Conservation (phyloP, 495 filamentous ascomycete species). For the Xylaria venustula region DNA sequence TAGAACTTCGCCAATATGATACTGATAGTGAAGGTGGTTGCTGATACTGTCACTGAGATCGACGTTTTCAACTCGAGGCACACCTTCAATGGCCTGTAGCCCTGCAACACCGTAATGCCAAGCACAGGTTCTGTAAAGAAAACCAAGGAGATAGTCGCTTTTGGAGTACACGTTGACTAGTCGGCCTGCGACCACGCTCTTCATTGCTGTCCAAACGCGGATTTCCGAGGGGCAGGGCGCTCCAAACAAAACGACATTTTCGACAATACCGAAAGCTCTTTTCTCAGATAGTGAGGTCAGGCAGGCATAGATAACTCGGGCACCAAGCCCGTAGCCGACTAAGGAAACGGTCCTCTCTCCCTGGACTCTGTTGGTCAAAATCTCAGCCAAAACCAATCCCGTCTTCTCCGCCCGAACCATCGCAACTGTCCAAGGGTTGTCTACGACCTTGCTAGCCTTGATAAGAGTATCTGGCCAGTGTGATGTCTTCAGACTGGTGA, state of each 20-base stretch:
- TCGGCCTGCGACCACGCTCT: conserved; percentile 54
- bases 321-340: conserved; percentile 88
- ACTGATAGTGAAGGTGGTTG: conserved; percentile 55
- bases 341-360: conserved; percentile 87
- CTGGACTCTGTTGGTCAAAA: conserved; percentile 81
- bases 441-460: conserved; percentile 76
- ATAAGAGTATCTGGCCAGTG: conserved; percentile 76
- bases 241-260: conserved; percentile 82
- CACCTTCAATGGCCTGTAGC: conserved; percentile 51
- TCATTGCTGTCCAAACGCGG: conserved; percentile 52
- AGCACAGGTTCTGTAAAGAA: conserved; percentile 54
- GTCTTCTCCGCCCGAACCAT: conserved; percentile 85
- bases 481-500: conserved; percentile 65
- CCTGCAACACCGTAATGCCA: conserved; percentile 59
- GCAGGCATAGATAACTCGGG: conserved; percentile 82
- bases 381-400: conserved; percentile 80
- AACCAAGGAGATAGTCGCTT: conserved; percentile 60
- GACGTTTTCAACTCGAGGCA: conserved; percentile 57
- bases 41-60: conserved; percentile 54
- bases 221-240: conserved; percentile 67
- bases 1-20: conserved; percentile 53
- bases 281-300: conserved; percentile 72
- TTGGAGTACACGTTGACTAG: conserved; percentile 61
- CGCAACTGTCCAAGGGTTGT: conserved; percentile 86
- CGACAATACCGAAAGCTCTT: conserved; percentile 80